Percentiles rank a stretch among this genome's conserved stretches.
phyloP scores from a whole-genome alignment of 2,329 filamentous ascomycete species.

The Fusarium lateritium region DNA sequence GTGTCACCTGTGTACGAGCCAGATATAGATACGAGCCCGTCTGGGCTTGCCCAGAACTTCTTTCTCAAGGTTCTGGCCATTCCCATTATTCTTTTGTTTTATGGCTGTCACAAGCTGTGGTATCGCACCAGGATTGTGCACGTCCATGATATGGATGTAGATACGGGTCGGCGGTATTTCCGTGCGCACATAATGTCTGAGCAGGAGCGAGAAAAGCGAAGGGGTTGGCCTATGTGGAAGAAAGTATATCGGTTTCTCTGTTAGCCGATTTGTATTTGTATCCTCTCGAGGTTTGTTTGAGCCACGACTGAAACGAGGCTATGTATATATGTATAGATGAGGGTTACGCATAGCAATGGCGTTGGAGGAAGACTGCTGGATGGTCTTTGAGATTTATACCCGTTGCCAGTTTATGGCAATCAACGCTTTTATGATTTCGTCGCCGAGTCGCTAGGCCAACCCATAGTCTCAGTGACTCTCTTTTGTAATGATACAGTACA shows the following conservation, averaged over 20 bases:
- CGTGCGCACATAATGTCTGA: constrained; percentile 83
- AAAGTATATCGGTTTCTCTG: constrained; percentile 80
- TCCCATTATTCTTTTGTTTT: constrained; percentile 78
- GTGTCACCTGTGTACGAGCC: constrained; percentile 78
- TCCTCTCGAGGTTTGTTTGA: neutral
- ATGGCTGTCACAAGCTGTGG: constrained; percentile 81
- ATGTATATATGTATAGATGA: no score
- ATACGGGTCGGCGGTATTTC: constrained; percentile 87
- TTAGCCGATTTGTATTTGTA: constrained; percentile 53
- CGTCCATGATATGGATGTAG: constrained; percentile 84
- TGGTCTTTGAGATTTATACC: no score
- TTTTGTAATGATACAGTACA: no score
- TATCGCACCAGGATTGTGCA: constrained; percentile 78
- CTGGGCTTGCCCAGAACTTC: constrained; percentile 72
- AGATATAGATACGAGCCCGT: constrained; percentile 54
- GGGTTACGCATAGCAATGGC: no score
- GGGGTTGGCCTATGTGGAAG: constrained; percentile 83
- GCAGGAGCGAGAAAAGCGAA: constrained; percentile 83
- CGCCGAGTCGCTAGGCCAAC: no score
- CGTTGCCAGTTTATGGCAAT: no score
- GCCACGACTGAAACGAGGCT: no score
- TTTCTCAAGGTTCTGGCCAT: constrained; percentile 80
- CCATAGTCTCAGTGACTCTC: no score
- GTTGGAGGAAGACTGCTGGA: no score
- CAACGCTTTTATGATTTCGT: no score